Evolutionary conservation across 1,284 basidiomycete genomes (phyloP).

Genomic region (Dichomitus squalens): DNA sequence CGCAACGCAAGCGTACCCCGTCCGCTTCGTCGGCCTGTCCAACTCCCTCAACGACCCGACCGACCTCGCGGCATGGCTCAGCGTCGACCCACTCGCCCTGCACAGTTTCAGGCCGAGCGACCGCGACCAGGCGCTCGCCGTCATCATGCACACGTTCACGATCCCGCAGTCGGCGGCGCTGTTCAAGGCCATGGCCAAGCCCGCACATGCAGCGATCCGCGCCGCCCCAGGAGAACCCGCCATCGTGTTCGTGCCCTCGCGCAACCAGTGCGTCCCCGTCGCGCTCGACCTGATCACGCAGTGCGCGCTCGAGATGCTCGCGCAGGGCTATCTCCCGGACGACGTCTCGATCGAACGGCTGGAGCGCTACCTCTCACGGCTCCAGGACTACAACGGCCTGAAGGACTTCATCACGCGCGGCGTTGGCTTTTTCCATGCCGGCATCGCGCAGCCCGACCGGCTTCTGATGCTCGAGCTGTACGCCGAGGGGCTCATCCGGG

Average conservation of each 20-base stretch:
- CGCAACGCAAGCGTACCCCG: conserved; percentile 58
- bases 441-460: conserved; percentile 73
- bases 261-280: conserved; percentile 75
- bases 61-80: conserved; percentile 85
- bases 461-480: conserved; percentile 83
- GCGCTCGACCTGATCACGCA: conserved; percentile 89
- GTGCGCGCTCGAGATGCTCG: conserved; percentile 77
- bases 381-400: conserved; percentile 66
- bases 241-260: conserved; percentile 92
- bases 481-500: conserved; percentile 78
- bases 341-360: conserved; percentile 58
- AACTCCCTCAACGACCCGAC: conserved; percentile 81
- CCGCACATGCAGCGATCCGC: conserved; percentile 74
- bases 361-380: conserved; percentile 58
- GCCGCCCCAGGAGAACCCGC: conserved; percentile 51
- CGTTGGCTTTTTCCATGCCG: conserved; percentile 86
- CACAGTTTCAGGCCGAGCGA: conserved; percentile 85
- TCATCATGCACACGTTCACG: conserved; percentile 79
- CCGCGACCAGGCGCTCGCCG: conserved; percentile 79
- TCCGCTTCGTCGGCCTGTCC: conserved; percentile 81
- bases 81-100: conserved; percentile 64
- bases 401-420: conserved; percentile 86
- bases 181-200: conserved; percentile 93
- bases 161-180: conserved; percentile 87
- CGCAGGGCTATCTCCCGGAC: conserved; percentile 70